phyloP scores from a whole-genome alignment of 805 yeast species.

The Saturnispora sanitii region DNA sequence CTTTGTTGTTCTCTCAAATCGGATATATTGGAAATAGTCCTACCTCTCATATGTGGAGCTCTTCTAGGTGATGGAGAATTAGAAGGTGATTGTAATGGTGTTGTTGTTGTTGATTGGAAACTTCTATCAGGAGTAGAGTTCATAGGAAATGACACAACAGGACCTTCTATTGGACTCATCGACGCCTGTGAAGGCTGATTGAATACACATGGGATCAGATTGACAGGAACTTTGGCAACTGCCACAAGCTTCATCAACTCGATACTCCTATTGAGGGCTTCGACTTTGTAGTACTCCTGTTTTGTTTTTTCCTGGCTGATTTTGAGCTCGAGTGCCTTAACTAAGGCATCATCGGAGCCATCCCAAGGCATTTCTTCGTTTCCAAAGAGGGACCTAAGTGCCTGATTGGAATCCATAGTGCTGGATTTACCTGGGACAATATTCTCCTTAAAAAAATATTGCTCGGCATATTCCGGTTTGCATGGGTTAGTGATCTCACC shows the following conservation, averaged over 20 bases:
- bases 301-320: slow-evolving; percentile 73
- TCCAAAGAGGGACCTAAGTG: slow-evolving; percentile 43
- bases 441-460: background rate
- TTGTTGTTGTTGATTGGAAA: slow-evolving; percentile 1
- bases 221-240: slow-evolving; percentile 52
- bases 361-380: slow-evolving; percentile 44
- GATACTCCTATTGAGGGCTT: slow-evolving; percentile 47
- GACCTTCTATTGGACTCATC: slow-evolving; percentile 4
- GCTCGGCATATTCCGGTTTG: background rate
- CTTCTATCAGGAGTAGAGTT: background rate
- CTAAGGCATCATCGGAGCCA: slow-evolving; percentile 45
- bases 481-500: background rate
- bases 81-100: slow-evolving; percentile 9
- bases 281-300: slow-evolving; percentile 66
- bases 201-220: slow-evolving; percentile 53
- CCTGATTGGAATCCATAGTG: slow-evolving; percentile 1
- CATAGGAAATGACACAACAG: slow-evolving; percentile 4
- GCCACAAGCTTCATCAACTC: slow-evolving; percentile 55
- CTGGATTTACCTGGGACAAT: background rate
- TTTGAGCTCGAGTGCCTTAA: slow-evolving; percentile 48
- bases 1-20: slow-evolving; percentile 7
- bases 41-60: slow-evolving; percentile 9
- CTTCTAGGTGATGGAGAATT: slow-evolving; percentile 10
- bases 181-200: slow-evolving; percentile 12
- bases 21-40: slow-evolving; percentile 11